Conservation (phyloP, 371 early-diverging fungal species). For the Mucor circinelloides region DNA sequence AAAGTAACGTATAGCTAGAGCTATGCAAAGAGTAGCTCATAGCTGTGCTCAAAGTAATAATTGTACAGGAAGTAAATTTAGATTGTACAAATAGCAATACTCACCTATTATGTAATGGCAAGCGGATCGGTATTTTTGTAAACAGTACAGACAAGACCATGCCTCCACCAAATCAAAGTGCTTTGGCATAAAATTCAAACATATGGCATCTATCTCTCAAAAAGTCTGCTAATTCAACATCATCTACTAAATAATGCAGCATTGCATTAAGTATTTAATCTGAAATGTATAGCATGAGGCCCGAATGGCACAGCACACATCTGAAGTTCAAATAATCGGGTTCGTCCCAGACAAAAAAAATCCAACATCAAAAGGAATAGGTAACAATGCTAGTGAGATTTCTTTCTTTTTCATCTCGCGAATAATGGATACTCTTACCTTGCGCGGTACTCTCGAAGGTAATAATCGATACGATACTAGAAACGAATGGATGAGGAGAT, state of each 20-base stretch:
- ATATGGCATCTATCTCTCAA: too few species aligned
- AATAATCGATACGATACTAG: neutral
- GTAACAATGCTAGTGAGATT: conserved; percentile 3
- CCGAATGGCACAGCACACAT: neutral
- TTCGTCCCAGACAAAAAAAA: neutral
- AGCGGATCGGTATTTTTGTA: too few species aligned
- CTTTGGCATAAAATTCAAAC: too few species aligned
- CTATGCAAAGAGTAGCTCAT: too few species aligned
- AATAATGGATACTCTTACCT: conserved; percentile 47
- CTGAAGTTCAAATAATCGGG: neutral
- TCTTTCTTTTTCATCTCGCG: conserved; percentile 49
- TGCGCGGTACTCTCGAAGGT: conserved; percentile 48
- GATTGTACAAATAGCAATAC: too few species aligned
- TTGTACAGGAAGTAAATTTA: too few species aligned
- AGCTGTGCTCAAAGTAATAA: too few species aligned
- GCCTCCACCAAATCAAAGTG: too few species aligned
- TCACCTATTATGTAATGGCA: too few species aligned
- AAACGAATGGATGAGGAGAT: neutral
- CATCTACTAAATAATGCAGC: neutral
- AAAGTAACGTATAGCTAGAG: too few species aligned
- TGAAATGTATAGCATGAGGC: neutral
- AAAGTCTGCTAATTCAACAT: too few species aligned
- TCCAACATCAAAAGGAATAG: conserved; percentile 8
- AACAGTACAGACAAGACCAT: too few species aligned
- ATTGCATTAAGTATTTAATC: neutral